Percentiles rank a stretch among this genome's conserved stretches.
Conservation (phyloP, 441 rosid genomes). For the Gossypium gossypioides region DNA sequence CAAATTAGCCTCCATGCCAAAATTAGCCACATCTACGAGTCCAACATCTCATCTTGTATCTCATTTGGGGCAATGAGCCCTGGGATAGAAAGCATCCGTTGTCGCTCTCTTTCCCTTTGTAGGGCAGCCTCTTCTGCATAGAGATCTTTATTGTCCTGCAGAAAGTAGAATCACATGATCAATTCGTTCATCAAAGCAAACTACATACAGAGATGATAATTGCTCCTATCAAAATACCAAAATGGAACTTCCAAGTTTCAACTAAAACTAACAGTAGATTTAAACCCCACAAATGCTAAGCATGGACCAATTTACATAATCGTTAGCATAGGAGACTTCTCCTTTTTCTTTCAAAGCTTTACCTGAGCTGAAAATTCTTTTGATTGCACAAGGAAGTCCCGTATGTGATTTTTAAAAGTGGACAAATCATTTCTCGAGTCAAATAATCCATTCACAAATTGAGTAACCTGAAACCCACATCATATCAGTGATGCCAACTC, state of each 20-base stretch:
- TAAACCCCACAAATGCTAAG: neutral
- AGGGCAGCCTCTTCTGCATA: conserved; percentile 97
- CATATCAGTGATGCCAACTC: conserved; percentile 18
- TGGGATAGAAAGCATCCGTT: conserved; percentile 89
- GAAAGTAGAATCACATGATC: conserved; percentile 3
- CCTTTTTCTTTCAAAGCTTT: neutral
- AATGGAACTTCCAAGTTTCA: neutral
- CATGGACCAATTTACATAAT: neutral
- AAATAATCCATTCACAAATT: conserved; percentile 73
- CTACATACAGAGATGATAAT: neutral
- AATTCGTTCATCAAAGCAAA: neutral
- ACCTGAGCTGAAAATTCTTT: conserved; percentile 89
- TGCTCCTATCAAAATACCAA: neutral
- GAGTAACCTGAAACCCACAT: conserved; percentile 55
- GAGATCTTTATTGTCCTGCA: conserved; percentile 94
- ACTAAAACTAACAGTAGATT: neutral
- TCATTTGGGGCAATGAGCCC: conserved; percentile 96
- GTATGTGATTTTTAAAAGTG: conserved; percentile 69
- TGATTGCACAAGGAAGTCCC: conserved; percentile 90
- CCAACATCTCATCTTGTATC: conserved; percentile 96
- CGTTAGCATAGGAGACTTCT: neutral
- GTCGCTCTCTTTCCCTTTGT: conserved; percentile 81
- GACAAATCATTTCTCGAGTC: conserved; percentile 79
- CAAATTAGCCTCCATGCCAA: conserved; percentile 24
- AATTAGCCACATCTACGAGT: conserved; percentile 41